Percentiles rank a stretch among this genome's conserved stretches.
Evolutionary conservation across 805 yeast species (phyloP).

Genomic region (Candida methanosorbosa): DNA sequence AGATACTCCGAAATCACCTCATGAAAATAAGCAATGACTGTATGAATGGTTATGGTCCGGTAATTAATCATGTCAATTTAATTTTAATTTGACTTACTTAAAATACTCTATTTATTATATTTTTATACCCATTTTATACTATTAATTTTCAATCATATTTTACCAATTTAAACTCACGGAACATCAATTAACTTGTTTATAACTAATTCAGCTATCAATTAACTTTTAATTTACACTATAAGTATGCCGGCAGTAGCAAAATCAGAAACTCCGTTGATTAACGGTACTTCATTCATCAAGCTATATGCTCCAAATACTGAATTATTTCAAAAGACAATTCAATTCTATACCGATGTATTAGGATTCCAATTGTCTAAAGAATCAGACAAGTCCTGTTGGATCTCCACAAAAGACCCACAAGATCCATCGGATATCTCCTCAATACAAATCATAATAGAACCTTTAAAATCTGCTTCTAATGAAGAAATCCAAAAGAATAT

Average conservation of each 20-base stretch:
- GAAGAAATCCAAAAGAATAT: conserved; percentile 18
- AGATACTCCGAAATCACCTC: no score
- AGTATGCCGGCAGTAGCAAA: neutral
- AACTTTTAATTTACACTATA: no score
- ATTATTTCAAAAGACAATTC: conserved; percentile 35
- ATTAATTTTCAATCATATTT: neutral
- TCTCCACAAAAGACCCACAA: conserved; percentile 15
- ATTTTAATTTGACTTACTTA: no score
- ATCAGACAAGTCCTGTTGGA: conserved; percentile 20
- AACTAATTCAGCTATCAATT: no score
- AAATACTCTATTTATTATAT: no score
- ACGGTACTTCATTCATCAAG: conserved; percentile 46
- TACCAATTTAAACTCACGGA: neutral
- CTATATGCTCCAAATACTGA: conserved; percentile 42
- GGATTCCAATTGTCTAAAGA: conserved; percentile 25
- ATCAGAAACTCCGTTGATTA: conserved; percentile 32
- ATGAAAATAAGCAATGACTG: no score
- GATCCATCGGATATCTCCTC: conserved; percentile 17
- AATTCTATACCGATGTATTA: conserved; percentile 47
- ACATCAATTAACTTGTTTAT: no score
- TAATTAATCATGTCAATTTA: no score
- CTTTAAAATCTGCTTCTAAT: conserved; percentile 16
- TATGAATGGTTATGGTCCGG: no score
- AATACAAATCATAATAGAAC: conserved; percentile 16
- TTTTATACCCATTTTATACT: neutral